A percentile compares a stretch with the other conserved stretches of the same genome.
Evolutionary conservation across 2,329 filamentous ascomycete species (phyloP).

Genomic region (Delphinella strobiligena): DNA sequence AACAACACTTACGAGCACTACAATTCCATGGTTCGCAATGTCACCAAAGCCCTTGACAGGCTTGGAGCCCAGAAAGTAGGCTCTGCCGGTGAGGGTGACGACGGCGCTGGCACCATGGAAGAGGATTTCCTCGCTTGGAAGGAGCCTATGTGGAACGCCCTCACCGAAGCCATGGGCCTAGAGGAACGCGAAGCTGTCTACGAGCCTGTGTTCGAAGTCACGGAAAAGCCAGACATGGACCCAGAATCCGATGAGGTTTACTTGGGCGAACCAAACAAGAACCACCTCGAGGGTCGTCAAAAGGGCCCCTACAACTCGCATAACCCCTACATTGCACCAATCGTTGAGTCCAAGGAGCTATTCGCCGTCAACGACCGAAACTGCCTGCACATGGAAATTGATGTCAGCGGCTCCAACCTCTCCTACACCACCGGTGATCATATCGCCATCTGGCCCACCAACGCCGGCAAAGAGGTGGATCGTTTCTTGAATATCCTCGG

Average conservation of each 20-base stretch:
- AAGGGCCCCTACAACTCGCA: conserved; percentile 92
- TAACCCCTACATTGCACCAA: conserved; percentile 78
- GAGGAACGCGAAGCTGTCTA: conserved; percentile 95
- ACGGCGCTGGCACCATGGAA: conserved; percentile 98
- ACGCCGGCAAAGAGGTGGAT: conserved; percentile 84
- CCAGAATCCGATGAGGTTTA: conserved; percentile 73
- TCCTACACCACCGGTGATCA: conserved; percentile 95
- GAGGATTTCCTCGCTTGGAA: conserved; percentile 99
- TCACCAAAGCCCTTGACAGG: conserved; percentile 68
- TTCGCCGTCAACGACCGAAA: conserved; percentile 85
- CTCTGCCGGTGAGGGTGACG: conserved; percentile 84
- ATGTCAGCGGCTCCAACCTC: conserved; percentile 78
- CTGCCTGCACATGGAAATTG: conserved; percentile 92
- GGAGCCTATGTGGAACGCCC: conserved; percentile 91
- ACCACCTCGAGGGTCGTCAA: conserved; percentile 73
- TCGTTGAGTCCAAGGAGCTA: conserved; percentile 78
- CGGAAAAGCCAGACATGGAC: conserved; percentile 53
- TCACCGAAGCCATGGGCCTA: conserved; percentile 71
- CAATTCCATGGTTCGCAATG: conserved; percentile 93
- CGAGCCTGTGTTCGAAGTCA: conserved; percentile 79
- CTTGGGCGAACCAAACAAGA: conserved; percentile 69
- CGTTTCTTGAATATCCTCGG: conserved; percentile 72
- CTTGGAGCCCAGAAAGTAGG: conserved; percentile 78
- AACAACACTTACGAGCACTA: conserved; percentile 58
- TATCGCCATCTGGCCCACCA: conserved; percentile 94